Percentiles rank a stretch among this genome's conserved stretches.
Evolutionary conservation across 2,329 filamentous ascomycete species (phyloP).

Genomic region (Capronia coronata): DNA sequence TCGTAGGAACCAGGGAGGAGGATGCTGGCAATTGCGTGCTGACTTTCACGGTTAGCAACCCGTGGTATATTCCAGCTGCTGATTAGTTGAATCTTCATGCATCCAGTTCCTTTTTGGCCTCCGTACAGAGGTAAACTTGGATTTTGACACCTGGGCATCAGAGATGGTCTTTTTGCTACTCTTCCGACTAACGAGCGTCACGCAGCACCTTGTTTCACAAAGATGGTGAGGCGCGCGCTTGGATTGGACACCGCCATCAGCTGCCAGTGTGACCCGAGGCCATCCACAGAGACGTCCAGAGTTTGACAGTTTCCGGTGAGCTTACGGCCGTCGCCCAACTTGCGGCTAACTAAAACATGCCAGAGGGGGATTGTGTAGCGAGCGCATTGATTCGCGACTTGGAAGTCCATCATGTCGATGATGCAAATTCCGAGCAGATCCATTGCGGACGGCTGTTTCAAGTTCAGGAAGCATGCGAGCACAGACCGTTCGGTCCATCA

Average conservation of each 20-base stretch:
- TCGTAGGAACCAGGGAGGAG: background rate
- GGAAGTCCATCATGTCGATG: background rate
- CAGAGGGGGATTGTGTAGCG: background rate
- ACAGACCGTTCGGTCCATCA: slow-evolving; percentile 11
- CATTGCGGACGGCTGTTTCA: slow-evolving; percentile 15
- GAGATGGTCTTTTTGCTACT: slow-evolving; percentile 15
- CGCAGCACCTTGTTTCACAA: slow-evolving; percentile 18
- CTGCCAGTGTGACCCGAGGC: background rate
- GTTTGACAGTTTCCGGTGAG: too few species aligned
- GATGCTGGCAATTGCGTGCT: background rate
- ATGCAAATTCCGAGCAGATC: slow-evolving; percentile 6
- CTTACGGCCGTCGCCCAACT: too few species aligned
- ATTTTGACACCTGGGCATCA: background rate
- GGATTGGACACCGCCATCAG: slow-evolving; percentile 16
- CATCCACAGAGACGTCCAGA: too few species aligned
- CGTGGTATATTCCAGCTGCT: slow-evolving; percentile 1
- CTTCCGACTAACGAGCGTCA: slow-evolving; percentile 13
- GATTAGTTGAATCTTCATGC: background rate
- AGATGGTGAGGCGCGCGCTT: slow-evolving; percentile 15
- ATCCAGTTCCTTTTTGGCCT: background rate
- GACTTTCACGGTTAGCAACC: background rate
- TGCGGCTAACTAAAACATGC: too few species aligned
- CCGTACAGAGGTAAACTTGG: slow-evolving; percentile 1
- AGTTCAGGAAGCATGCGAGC: slow-evolving; percentile 1
- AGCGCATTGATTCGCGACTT: background rate